Conservation (phyloP, 2,329 filamentous ascomycete genomes). For the Fusarium ramigenum region DNA sequence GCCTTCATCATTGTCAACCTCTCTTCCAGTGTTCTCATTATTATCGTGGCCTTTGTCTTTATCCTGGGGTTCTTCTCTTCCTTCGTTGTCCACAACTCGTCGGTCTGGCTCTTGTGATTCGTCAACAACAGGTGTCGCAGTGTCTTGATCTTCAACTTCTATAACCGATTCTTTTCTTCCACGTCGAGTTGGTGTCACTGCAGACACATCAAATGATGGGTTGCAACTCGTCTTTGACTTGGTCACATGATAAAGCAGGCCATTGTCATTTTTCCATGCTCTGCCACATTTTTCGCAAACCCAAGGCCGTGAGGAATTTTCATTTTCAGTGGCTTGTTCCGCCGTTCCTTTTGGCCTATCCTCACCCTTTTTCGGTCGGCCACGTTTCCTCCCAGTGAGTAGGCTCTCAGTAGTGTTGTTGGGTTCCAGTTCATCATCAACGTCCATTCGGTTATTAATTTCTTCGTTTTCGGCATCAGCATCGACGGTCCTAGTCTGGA, state of each 20-base stretch:
- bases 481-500: neutral
- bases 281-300: slow-evolving; percentile 63
- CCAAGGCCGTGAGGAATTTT: slow-evolving; percentile 47
- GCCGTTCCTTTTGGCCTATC: slow-evolving; percentile 13
- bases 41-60: neutral
- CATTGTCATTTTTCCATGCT: slow-evolving; percentile 66
- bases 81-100: neutral
- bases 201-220: slow-evolving; percentile 47
- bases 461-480: neutral
- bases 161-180: slow-evolving; percentile 18
- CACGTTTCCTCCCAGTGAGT: slow-evolving; percentile 42
- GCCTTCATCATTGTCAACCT: neutral
- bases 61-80: neutral
- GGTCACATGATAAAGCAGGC: slow-evolving; percentile 66
- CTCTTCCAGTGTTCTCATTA: neutral
- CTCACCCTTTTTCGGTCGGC: slow-evolving; percentile 32
- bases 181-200: slow-evolving; percentile 23
- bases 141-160: slow-evolving; percentile 11
- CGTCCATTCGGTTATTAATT: neutral
- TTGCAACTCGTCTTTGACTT: slow-evolving; percentile 66
- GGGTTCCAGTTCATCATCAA: neutral
- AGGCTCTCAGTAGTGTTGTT: neutral
- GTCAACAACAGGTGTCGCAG: neutral
- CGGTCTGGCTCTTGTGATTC: neutral
- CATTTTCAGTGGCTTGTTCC: slow-evolving; percentile 15